Evolutionary conservation across 331 rosid genomes (phyloP).

Genomic region (Quercus lobata): DNA sequence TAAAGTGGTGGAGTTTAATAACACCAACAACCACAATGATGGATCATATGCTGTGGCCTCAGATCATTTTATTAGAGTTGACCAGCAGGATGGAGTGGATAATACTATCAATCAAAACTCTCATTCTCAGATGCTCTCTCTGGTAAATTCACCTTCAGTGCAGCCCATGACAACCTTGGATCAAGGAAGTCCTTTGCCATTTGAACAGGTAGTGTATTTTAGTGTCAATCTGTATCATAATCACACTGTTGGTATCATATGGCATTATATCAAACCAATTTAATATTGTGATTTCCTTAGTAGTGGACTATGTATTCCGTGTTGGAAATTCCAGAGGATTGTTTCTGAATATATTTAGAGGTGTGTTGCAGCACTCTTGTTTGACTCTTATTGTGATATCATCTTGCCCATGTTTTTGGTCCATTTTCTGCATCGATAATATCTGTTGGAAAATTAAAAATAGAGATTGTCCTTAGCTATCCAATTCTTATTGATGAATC

Average conservation of each 20-base stretch:
- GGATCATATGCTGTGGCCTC: conserved; percentile 13
- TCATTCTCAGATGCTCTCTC: conserved; percentile 25
- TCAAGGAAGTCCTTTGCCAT: conserved; percentile 7
- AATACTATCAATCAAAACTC: conserved; percentile 20
- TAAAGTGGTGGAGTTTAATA: conserved; percentile 23
- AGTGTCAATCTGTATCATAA: neutral
- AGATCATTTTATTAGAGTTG: conserved; percentile 19
- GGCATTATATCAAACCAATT: neutral
- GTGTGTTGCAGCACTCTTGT: neutral
- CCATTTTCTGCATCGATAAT: neutral
- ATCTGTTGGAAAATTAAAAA: neutral
- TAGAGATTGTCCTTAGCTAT: neutral
- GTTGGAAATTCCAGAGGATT: neutral
- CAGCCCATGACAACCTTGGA: conserved; percentile 18
- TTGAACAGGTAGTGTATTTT: conserved; percentile 29
- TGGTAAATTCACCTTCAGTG: conserved; percentile 16
- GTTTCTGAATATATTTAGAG: neutral
- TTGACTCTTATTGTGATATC: neutral
- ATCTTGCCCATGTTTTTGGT: neutral
- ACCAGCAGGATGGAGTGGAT: conserved; percentile 39
- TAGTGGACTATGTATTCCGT: neutral
- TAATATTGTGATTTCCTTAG: neutral
- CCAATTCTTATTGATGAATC: neutral
- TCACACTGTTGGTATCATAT: neutral
- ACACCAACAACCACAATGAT: conserved; percentile 11